Evolutionary conservation across 257 asterid genomes (phyloP), one percentile per base, ranked within the genome.

Genomic region (Scutellaria baicalensis): DNA sequence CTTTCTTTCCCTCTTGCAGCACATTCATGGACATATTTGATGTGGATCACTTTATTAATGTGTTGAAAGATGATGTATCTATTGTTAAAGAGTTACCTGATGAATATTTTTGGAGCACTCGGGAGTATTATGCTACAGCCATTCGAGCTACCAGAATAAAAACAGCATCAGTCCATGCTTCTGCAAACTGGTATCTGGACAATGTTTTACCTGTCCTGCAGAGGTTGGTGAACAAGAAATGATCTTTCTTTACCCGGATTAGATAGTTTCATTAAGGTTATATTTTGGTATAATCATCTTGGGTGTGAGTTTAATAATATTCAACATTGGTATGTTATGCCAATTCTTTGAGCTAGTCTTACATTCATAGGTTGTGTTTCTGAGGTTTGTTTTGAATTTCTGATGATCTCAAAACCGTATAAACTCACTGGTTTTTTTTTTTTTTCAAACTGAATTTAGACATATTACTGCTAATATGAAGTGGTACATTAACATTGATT

Each of bases 111-210:
- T 94, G 98, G 99, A 94, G 99, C 93, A 91, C 96, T 5, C 79
- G 99, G 50, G 99, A 94, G 70, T 94, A 91, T 68, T 94, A 91
- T 72, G 95, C 92, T 14, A 76, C 86, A 23, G 98, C 99, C 60
- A 84, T 91, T 81, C 88, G 99, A 71, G 91, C 92, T 39, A 94
- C 87, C 71, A 85, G 99, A 81, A 82, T 94, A 16, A 94, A 94
- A 82, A 82, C 92, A 33, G 97, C 99, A 60, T 95, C 97, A 4
- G 95, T 88, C 70, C 99, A 81, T 83, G 97, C 99, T 78, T 91
- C 99, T 42, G 96, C 96, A 59, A 83, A 91, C 78, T 94, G 99
- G 99, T 94, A 94, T 66, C 71, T 83, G 40, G 98, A 94, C 75
- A 91, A 94, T 67, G 97, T 91, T 14, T 76, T 64, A 71, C 98